These are phyloP conservation scores for Penicillium cinerascens DNA, from an alignment of 495 filamentous ascomycete genomes.

Conservation along the genomic window DNA sequence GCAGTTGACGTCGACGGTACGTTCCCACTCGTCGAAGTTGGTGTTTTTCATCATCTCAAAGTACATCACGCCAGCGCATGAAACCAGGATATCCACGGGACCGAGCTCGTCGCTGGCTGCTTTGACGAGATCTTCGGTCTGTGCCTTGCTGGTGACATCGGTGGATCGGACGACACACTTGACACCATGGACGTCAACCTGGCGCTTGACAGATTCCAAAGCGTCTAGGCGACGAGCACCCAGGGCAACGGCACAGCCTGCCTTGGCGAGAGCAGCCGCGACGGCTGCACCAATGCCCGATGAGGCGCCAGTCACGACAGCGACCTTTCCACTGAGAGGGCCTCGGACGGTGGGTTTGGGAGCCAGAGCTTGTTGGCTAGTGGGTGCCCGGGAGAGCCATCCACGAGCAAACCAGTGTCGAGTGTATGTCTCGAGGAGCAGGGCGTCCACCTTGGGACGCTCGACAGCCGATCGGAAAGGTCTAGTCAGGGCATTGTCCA, in stretches of 20 bases:
- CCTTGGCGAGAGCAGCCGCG: conserved; percentile 45
- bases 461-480: conserved; percentile 54
- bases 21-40: conserved; percentile 63
- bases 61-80: conserved; percentile 73
- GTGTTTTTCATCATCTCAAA: conserved; percentile 70
- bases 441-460: conserved; percentile 57
- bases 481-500: conserved; percentile 55
- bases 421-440: conserved; percentile 60
- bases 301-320: conserved; percentile 48
- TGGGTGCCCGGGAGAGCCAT: conserved; percentile 57
- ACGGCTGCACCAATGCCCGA: conserved; percentile 52
- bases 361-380: conserved; percentile 34
- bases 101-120: conserved; percentile 54
- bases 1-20: conserved; percentile 69
- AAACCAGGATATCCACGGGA: conserved; percentile 61
- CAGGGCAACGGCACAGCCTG: conserved; percentile 60
- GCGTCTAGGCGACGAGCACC: conserved; percentile 60
- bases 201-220: conserved; percentile 53
- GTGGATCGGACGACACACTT: conserved; percentile 58
- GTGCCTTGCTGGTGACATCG: conserved; percentile 55
- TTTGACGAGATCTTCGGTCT: conserved; percentile 54
- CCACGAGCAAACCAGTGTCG: conserved; percentile 68
- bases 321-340: conserved; percentile 52
- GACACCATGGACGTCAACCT: conserved; percentile 43
- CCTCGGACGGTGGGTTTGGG: conserved; percentile 36